A percentile compares a stretch with the other conserved stretches of the same genome.
These are phyloP conservation scores for Pyrus hybrid DNA, from an alignment of 331 rosid species.

Conservation along the genomic window DNA sequence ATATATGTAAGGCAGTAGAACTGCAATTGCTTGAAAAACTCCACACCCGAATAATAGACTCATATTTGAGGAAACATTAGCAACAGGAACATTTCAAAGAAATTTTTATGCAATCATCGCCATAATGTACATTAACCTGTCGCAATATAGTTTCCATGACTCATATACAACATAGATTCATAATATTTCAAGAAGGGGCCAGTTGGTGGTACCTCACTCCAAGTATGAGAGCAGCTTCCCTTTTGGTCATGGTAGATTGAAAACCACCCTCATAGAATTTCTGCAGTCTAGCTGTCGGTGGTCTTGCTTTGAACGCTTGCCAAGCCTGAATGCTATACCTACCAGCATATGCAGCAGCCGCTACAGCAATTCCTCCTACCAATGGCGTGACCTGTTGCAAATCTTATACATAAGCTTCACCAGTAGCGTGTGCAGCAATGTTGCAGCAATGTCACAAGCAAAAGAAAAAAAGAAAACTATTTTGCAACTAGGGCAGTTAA, in stretches of 20 bases:
- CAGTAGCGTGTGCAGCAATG: neutral
- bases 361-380: conserved; percentile 58
- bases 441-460: neutral
- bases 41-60: neutral
- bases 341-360: conserved; percentile 83
- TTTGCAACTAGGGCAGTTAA: neutral
- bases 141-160: neutral
- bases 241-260: conserved; percentile 62
- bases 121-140: neutral
- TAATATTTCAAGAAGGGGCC: neutral
- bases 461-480: neutral
- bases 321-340: conserved; percentile 65
- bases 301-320: conserved; percentile 75
- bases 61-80: neutral
- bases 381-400: conserved; percentile 50
- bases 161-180: neutral
- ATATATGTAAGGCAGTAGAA: neutral
- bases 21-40: neutral
- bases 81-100: neutral
- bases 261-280: conserved; percentile 85
- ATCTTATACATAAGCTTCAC: neutral
- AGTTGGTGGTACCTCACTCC: conserved; percentile 53
- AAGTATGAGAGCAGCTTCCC: conserved; percentile 78
- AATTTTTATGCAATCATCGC: too few relatives aligned
- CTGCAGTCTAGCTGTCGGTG: conserved; percentile 37